phyloP scores from a whole-genome alignment of 2,329 filamentous ascomycete species.

The Ophiocordyceps camponoti-leonardi region DNA sequence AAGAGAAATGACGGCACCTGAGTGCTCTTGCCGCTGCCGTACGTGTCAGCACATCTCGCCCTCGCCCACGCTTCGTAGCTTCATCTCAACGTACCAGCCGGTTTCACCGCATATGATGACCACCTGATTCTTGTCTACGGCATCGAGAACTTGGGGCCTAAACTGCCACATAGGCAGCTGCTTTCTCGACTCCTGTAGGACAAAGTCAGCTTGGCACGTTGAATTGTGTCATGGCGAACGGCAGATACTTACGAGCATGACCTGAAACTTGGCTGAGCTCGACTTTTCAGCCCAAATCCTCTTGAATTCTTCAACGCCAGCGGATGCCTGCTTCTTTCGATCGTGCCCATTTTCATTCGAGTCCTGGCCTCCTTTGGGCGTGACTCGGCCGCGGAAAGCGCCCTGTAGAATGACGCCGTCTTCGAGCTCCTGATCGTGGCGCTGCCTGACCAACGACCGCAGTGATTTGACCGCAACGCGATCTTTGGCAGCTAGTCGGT shows the following conservation, averaged over 20 bases:
- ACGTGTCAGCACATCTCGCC: slow-evolving; percentile 10
- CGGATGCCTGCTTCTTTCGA: slow-evolving; percentile 18
- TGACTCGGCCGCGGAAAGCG: slow-evolving; percentile 49
- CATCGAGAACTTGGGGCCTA: slow-evolving; percentile 56
- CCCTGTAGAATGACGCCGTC: slow-evolving; percentile 62
- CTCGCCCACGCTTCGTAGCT: not conserved
- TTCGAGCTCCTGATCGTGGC: slow-evolving; percentile 51
- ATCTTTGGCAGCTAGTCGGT: slow-evolving; percentile 51
- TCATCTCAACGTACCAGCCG: slow-evolving; percentile 41
- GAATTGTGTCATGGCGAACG: not conserved
- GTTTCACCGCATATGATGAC: slow-evolving; percentile 95
- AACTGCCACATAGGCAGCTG: slow-evolving; percentile 85
- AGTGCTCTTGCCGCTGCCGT: slow-evolving; percentile 68
- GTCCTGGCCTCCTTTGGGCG: slow-evolving; percentile 28
- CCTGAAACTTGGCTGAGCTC: slow-evolving; percentile 45
- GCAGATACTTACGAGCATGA: slow-evolving; percentile 47
- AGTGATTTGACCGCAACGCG: slow-evolving; percentile 50
- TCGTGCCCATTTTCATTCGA: slow-evolving; percentile 30
- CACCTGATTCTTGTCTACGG: slow-evolving; percentile 66
- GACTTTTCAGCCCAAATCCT: slow-evolving; percentile 43
- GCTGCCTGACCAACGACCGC: slow-evolving; percentile 50
- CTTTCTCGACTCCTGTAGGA: slow-evolving; percentile 39
- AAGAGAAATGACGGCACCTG: slow-evolving; percentile 91
- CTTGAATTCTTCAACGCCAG: slow-evolving; percentile 31
- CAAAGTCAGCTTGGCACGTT: slow-evolving; percentile 1